Base-by-base conservation (phyloP, 2,329 filamentous ascomycete species). In the Exophiala phaeomuriformis region DNA sequence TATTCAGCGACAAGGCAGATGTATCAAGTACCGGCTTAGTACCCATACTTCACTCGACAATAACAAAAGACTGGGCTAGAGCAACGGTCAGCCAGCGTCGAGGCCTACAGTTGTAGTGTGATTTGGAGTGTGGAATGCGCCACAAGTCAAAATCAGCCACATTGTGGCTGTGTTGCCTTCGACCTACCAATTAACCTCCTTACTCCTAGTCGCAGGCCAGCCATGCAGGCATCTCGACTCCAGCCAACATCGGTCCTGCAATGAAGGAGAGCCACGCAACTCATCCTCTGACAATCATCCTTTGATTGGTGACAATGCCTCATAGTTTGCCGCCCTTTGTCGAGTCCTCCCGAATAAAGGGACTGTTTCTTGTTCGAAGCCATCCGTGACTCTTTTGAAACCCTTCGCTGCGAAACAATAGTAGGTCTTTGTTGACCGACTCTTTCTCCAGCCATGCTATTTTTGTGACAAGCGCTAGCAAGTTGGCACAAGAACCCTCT, bases 211-310 rank as follows among this genome's bases (percentile, higher is more conserved):
- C 1, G 19, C 19, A 19, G 19, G 19, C 19, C 2, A 19, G 19
- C 19, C 19, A 19, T 19, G 19, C 19, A 1, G 19, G 19, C 19
- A 19, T 19, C 19, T 19, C 19, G 19, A 19, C 19, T 19, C 19
- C 19, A 19, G 19, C 19, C 43, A 29, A 28, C 35, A 43, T 5
- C 33, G 5, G 39, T 31, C 27, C 29, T 40, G 48, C 55, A 59
- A 55, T 52, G 51, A 59, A 53, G 47, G 49, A 57, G 54, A 45
- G 55, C 42, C 55, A 59, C 54, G 55, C 51, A 59, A 42, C 49
- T 39, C 49, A 51, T 48, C 49, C 37, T 53, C 31, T 37, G 46
- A 59, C 52, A 52, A 47, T 50, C 48, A 19, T n/a, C 51, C 33
- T 49, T 53, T 54, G 47, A 59, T 59, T 56, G 53, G 57, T 40